phyloP scores from a whole-genome alignment of 345 rosid species.

The Gynandropsis gynandra region DNA sequence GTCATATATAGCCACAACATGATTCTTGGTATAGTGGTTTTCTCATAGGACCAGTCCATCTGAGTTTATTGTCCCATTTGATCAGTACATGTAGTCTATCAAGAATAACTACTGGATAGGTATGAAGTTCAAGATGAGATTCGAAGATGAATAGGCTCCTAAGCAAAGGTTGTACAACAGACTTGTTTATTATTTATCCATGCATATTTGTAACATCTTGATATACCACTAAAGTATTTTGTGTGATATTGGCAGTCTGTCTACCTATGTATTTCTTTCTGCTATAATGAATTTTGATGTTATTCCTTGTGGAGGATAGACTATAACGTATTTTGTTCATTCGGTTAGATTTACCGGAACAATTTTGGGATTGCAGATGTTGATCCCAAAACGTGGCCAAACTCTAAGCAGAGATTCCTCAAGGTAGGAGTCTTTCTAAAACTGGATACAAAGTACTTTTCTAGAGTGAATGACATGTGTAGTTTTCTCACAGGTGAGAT shows the following conservation, averaged over 20 bases:
- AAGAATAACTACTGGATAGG: slow-evolving; percentile 40
- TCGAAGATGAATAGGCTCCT: slow-evolving; percentile 64
- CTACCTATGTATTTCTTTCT: no score
- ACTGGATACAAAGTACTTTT: background rate
- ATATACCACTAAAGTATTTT: background rate
- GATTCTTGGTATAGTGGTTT: no score
- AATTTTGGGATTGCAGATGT: slow-evolving; percentile 61
- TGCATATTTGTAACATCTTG: background rate
- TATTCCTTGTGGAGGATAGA: background rate
- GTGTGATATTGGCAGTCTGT: background rate
- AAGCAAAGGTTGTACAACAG: slow-evolving; percentile 54
- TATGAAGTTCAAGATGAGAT: slow-evolving; percentile 56
- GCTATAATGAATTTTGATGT: no score
- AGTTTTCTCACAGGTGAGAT: slow-evolving; percentile 50
- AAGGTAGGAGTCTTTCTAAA: slow-evolving; percentile 42
- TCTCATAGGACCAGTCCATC: slow-evolving; percentile 48
- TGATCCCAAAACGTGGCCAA: slow-evolving; percentile 53
- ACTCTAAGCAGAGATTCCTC: slow-evolving; percentile 77
- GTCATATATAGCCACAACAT: no score
- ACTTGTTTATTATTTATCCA: background rate
- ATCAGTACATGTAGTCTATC: slow-evolving; percentile 43
- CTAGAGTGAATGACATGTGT: slow-evolving; percentile 8
- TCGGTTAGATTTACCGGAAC: slow-evolving; percentile 66
- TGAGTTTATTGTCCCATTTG: slow-evolving; percentile 53
- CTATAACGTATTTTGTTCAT: slow-evolving; percentile 11